Evolutionary conservation across 2,329 filamentous ascomycete species (phyloP).

Genomic region (Emericellopsis atlantica): DNA sequence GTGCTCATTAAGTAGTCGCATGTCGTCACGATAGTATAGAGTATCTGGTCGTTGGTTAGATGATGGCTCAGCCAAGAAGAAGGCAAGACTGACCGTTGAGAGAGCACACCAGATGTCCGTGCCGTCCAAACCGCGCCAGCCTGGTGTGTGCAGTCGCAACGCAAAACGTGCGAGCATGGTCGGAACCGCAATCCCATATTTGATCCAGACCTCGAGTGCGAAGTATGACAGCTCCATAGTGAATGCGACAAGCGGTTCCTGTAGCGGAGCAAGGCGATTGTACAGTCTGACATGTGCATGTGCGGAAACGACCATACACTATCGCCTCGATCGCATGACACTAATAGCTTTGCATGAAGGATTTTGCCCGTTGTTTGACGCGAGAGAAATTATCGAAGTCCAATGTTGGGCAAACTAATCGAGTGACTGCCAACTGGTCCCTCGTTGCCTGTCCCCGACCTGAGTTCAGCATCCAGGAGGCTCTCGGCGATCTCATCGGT

Average conservation of each 20-base stretch:
- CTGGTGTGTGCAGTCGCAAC: background rate
- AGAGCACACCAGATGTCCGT: background rate
- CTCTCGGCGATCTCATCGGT: too few species aligned
- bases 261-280: too few species aligned
- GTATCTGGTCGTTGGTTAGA: background rate
- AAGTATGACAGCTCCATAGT: background rate
- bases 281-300: too few species aligned
- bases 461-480: too few species aligned
- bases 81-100: background rate
- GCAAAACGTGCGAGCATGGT: background rate
- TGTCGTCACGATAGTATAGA: constrained; percentile 1
- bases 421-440: too few species aligned
- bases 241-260: background rate
- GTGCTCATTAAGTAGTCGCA: constrained; percentile 1
- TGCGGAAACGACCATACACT: too few species aligned
- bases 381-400: too few species aligned
- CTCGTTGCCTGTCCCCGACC: too few species aligned
- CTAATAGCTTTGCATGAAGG: too few species aligned
- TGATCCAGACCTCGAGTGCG: background rate
- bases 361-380: too few species aligned
- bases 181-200: background rate
- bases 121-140: background rate
- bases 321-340: too few species aligned
- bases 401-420: too few species aligned
- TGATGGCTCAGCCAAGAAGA: background rate